These are phyloP conservation scores for Tricholoma flavovirens DNA, from an alignment of 768 basidiomycete species.

Conservation along the genomic window DNA sequence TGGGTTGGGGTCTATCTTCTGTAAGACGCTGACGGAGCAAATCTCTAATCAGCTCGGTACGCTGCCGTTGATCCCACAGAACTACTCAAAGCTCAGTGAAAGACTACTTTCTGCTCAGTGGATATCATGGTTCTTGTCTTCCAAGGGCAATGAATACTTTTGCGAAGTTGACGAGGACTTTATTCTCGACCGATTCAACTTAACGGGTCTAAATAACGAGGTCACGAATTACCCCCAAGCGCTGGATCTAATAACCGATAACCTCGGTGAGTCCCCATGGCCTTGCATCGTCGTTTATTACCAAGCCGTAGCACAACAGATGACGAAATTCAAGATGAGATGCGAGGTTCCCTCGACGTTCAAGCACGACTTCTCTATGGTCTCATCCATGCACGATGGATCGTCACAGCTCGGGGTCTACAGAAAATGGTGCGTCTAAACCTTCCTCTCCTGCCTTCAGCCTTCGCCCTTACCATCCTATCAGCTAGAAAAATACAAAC, in stretches of 20 bases:
- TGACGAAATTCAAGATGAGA: conserved; percentile 91
- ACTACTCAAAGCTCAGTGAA: conserved; percentile 4
- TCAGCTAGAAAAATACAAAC: conserved; percentile 95
- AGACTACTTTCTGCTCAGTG: conserved; percentile 46
- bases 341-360: conserved; percentile 86
- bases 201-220: conserved; percentile 95
- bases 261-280: conserved; percentile 60
- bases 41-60: conserved; percentile 31
- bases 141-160: conserved; percentile 99
- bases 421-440: conserved; percentile 76
- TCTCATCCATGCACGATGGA: conserved; percentile 95
- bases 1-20: conserved; percentile 31
- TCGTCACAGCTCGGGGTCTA: conserved; percentile 89
- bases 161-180: conserved; percentile 99
- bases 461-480: not conserved
- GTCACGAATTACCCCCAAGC: conserved; percentile 93
- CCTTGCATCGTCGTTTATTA: not conserved
- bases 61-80: conserved; percentile 5
- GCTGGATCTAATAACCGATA: conserved; percentile 93
- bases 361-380: conserved; percentile 93
- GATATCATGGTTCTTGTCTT: conserved; percentile 97
- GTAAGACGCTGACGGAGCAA: conserved; percentile 7
- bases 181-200: conserved; percentile 95
- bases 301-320: conserved; percentile 38
- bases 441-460: not conserved